Percentiles rank a stretch among this genome's conserved stretches.
phyloP scores from a whole-genome alignment of 1,284 basidiomycete genomes.

The Marasmius oreades region DNA sequence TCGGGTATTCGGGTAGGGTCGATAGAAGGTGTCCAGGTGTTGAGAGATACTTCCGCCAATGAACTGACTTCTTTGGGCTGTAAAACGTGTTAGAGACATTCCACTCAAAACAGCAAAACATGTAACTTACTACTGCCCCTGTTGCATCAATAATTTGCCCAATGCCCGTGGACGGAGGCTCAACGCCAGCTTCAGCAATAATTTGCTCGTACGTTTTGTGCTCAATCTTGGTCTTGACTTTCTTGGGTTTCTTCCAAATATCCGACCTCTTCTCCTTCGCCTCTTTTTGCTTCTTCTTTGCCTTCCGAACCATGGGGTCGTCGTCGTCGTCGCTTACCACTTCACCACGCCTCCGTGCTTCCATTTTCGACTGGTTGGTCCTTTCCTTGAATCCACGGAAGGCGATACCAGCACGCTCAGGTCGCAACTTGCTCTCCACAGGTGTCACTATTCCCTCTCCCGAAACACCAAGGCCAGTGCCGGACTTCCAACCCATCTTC shows the following conservation, averaged over 20 bases:
- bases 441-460: constrained; percentile 88
- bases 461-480: constrained; percentile 76
- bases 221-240: constrained; percentile 79
- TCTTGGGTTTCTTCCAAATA: constrained; percentile 80
- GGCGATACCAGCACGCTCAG: constrained; percentile 82
- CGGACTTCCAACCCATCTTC: constrained; percentile 91
- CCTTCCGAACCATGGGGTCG: constrained; percentile 40
- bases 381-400: constrained; percentile 85
- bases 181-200: constrained; percentile 76
- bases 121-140: constrained; percentile 71
- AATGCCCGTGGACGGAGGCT: constrained; percentile 51
- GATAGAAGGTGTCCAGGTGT: constrained; percentile 80
- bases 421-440: constrained; percentile 80
- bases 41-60: constrained; percentile 72
- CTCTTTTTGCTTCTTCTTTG: constrained; percentile 48
- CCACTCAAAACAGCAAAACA: constrained; percentile 6
- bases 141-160: constrained; percentile 94
- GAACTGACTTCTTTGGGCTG: constrained; percentile 83
- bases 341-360: constrained; percentile 76
- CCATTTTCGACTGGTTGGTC: constrained; percentile 83
- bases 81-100: constrained; percentile 11
- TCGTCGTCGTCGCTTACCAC: constrained; percentile 74
- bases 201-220: constrained; percentile 97
- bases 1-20: constrained; percentile 90
- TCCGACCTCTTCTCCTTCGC: constrained; percentile 62